A percentile compares a stretch with the other conserved stretches of the same genome.
phyloP scores from a whole-genome alignment of 306 rosid species.

The Hippophae gyantsensis region DNA sequence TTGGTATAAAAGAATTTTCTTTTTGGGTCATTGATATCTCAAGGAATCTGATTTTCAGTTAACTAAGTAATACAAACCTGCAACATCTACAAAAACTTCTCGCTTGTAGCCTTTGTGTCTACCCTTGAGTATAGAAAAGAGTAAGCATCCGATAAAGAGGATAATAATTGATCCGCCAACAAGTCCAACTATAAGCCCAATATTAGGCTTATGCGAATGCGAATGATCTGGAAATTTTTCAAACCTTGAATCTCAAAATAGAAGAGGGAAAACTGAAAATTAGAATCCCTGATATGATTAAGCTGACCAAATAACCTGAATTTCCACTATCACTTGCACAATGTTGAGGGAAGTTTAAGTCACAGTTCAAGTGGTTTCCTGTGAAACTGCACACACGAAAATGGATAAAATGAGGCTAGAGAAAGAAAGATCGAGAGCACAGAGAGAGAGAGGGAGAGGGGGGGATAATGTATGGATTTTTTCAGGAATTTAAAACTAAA shows the following conservation, averaged over 20 bases:
- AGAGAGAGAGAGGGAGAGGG: not conserved
- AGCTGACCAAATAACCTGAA: conserved; percentile 50
- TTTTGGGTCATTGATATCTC: too few species aligned
- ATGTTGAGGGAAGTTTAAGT: conserved; percentile 29
- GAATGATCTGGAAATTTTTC: conserved; percentile 42
- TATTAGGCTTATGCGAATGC: conserved; percentile 42
- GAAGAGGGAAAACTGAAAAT: conserved; percentile 2
- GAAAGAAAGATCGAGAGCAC: not conserved
- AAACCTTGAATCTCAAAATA: conserved; percentile 12
- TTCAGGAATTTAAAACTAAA: not conserved
- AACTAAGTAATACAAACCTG: conserved; percentile 51
- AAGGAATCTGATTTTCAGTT: not conserved
- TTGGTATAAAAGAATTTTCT: too few species aligned
- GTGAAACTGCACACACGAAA: conserved; percentile 54
- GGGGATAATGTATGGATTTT: not conserved
- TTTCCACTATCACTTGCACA: conserved; percentile 42
- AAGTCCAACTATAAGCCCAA: conserved; percentile 66
- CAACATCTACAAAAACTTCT: conserved; percentile 88
- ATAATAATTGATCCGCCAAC: conserved; percentile 41
- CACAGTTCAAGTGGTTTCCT: conserved; percentile 76
- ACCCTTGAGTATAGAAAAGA: conserved; percentile 48
- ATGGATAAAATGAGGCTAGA: too few species aligned
- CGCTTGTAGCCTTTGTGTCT: conserved; percentile 57
- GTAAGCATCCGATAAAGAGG: conserved; percentile 43
- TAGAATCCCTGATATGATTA: conserved; percentile 9